phyloP scores from a whole-genome alignment of 257 asterid species.

The Haberlea rhodopensis region DNA sequence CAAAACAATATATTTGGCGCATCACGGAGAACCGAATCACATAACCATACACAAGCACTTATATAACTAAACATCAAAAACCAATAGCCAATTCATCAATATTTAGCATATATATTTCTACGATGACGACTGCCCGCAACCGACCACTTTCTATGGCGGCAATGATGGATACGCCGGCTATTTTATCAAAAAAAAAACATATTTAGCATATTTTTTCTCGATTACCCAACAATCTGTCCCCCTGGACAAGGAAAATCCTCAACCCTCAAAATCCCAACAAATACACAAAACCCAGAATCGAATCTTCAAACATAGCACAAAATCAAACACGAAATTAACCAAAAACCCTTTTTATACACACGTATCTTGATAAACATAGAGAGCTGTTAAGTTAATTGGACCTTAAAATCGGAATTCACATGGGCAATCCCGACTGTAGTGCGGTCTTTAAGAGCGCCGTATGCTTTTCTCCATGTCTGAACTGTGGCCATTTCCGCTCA shows the following conservation, averaged over 20 bases:
- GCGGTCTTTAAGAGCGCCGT: conserved; percentile 85
- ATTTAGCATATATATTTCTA: too few relatives aligned
- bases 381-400: too few relatives aligned
- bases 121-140: too few relatives aligned
- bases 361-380: background rate
- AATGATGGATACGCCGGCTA: too few relatives aligned
- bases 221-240: background rate
- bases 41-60: background rate
- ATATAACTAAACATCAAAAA: conserved; percentile 21
- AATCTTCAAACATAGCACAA: conserved; percentile 19
- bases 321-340: background rate
- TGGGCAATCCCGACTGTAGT: conserved; percentile 91
- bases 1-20: conserved; percentile 19
- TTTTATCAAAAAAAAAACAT: too few relatives aligned
- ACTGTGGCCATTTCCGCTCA: conserved; percentile 61
- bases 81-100: background rate
- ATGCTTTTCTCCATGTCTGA: conserved; percentile 78
- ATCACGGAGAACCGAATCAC: conserved; percentile 8
- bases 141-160: too few relatives aligned
- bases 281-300: conserved; percentile 10
- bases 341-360: background rate
- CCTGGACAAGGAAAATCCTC: background rate
- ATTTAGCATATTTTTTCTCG: background rate
- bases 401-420: conserved; percentile 95
- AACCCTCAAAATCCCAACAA: background rate